Percentiles rank a stretch among this genome's conserved stretches.
phyloP scores from a whole-genome alignment of 768 basidiomycete genomes.

The Boletus pseudopeckii region DNA sequence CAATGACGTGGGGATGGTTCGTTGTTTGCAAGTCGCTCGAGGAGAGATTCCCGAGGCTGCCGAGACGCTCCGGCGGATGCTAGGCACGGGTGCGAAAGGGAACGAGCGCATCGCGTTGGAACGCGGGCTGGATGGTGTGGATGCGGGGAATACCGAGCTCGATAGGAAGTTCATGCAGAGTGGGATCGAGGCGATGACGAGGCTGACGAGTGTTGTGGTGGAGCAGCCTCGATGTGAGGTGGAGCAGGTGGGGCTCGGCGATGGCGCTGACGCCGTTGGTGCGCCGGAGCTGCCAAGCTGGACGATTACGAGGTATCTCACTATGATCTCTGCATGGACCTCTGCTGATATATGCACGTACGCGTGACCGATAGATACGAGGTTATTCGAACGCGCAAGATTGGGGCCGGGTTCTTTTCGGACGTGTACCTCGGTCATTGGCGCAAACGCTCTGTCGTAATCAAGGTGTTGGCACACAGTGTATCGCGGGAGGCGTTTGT shows the following conservation, averaged over 20 bases:
- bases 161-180: conserved; percentile 70
- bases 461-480: conserved; percentile 66
- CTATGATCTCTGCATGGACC: not conserved
- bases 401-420: conserved; percentile 74
- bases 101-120: not conserved
- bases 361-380: conserved; percentile 50
- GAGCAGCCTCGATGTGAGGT: not conserved
- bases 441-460: conserved; percentile 60
- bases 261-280: not conserved
- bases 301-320: conserved; percentile 65
- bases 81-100: not conserved
- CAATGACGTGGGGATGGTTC: conserved; percentile 22
- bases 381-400: conserved; percentile 63
- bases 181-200: conserved; percentile 66
- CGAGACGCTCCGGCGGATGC: conserved; percentile 21
- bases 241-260: not conserved
- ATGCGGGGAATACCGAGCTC: conserved; percentile 6
- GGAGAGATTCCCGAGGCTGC: conserved; percentile 25
- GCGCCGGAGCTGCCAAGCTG: conserved; percentile 52
- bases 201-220: conserved; percentile 44
- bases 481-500: conserved; percentile 65
- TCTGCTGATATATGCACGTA: not conserved
- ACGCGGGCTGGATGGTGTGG: no score
- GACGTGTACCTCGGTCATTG: conserved; percentile 77
- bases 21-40: conserved; percentile 19